Conservation (phyloP, 768 basidiomycete species). For the Rhodotorula babjevae region DNA sequence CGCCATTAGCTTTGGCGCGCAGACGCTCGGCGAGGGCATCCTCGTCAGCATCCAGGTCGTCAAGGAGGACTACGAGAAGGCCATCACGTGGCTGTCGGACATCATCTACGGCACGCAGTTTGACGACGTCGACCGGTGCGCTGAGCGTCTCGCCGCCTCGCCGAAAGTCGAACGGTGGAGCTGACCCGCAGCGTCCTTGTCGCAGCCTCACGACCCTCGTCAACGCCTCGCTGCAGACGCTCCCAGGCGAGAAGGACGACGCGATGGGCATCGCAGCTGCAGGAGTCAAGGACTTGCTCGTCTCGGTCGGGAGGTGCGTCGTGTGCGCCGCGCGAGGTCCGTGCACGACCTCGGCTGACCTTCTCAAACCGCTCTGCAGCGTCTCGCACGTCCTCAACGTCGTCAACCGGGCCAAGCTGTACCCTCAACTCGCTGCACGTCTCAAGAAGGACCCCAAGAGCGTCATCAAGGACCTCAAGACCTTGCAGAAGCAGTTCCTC, state of each 20-base stretch:
- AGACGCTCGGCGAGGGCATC: slow-evolving; percentile 57
- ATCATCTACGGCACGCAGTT: slow-evolving; percentile 72
- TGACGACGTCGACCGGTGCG: slow-evolving; percentile 66
- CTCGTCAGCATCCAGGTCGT: slow-evolving; percentile 57
- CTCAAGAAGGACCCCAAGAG: slow-evolving; percentile 66
- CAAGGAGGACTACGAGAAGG: slow-evolving; percentile 70
- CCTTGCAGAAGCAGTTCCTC: slow-evolving; percentile 62
- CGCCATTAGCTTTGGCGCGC: slow-evolving; percentile 74
- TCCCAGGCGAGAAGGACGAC: slow-evolving; percentile 84
- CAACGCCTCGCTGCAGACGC: slow-evolving; percentile 77
- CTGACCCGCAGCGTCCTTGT: too few species aligned
- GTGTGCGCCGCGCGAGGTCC: too few species aligned
- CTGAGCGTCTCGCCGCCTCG: background rate
- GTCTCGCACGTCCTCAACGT: slow-evolving; percentile 50
- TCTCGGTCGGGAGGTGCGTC: background rate
- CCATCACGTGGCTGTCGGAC: slow-evolving; percentile 79
- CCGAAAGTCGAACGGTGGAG: too few species aligned
- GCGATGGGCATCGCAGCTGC: slow-evolving; percentile 71
- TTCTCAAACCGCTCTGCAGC: background rate
- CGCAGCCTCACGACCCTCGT: slow-evolving; percentile 70
- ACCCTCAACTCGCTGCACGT: slow-evolving; percentile 64
- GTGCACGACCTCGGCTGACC: background rate
- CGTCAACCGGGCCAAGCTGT: slow-evolving; percentile 66
- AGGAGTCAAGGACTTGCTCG: slow-evolving; percentile 43
- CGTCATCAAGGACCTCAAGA: slow-evolving; percentile 68